phyloP scores from a whole-genome alignment of 2,329 filamentous ascomycete genomes.

The Ophiostoma tasmaniense region DNA sequence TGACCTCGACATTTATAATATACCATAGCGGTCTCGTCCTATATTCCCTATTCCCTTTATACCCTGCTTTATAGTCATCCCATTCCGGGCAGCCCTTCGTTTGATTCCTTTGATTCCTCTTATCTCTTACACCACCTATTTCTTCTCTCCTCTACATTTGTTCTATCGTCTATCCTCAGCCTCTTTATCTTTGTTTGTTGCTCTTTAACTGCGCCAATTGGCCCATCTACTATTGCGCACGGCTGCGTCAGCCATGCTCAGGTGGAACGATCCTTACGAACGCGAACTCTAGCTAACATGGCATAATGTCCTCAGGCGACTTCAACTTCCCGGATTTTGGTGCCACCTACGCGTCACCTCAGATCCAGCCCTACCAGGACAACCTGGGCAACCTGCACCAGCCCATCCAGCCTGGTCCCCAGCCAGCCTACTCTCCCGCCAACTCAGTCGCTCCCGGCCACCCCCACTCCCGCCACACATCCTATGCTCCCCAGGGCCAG shows the following conservation, averaged over 20 bases:
- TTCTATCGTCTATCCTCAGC: background rate
- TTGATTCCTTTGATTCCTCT: background rate
- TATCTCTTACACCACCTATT: background rate
- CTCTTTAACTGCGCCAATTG: constrained; percentile 5
- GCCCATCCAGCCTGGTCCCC: constrained; percentile 42
- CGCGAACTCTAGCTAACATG: constrained; percentile 31
- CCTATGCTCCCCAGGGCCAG: constrained; percentile 24
- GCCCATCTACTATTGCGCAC: constrained; percentile 19
- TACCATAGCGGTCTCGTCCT: background rate
- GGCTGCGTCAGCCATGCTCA: constrained; percentile 15
- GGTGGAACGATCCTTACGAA: constrained; percentile 1
- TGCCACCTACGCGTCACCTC: constrained; percentile 43
- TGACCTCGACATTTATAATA: constrained; percentile 2
- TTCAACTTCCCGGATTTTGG: constrained; percentile 49
- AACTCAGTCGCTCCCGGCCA: constrained; percentile 27
- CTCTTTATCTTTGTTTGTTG: background rate
- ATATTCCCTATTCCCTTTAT: background rate
- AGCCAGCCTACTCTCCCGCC: constrained; percentile 36
- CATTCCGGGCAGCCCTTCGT: background rate
- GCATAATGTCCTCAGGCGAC: constrained; percentile 46
- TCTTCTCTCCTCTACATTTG: background rate
- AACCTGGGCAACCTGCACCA: constrained; percentile 34
- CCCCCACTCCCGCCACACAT: constrained; percentile 20
- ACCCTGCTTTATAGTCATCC: constrained; percentile 10
- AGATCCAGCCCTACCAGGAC: constrained; percentile 39